Evolutionary conservation across 164 flowering plant genomes (phyloP), one percentile per base, ranked within the genome.

Genomic region (Tetracentron sinense): DNA sequence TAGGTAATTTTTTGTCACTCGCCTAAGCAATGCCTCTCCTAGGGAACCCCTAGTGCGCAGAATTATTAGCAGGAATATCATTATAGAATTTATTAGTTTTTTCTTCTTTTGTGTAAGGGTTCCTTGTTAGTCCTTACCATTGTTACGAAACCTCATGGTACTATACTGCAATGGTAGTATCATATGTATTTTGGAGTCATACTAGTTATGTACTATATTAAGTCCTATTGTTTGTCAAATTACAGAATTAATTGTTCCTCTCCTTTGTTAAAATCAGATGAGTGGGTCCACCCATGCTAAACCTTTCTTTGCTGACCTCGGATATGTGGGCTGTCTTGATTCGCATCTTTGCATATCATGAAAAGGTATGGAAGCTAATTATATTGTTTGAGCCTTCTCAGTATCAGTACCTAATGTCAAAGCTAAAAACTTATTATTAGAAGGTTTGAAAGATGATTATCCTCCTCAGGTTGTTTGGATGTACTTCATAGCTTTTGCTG

Each of bases 321-420:
- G 98, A 92, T 76, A 90, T 92, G 98, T 92, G 98, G 98, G 86
- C 96, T 42, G 96, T 92, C 31, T 29, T 92, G 35, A 92, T 92
- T 73, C 98, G 96, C 64, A 81, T 88, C 21, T 90, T 85, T 76
- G 93, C 91, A 1, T 90, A 92, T 66, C 88, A 83, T 71, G 85
- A 92, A 72, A 86, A 85, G 92, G 96, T 92, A 19, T 56, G 72
- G 42, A n/a, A 26, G 42, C 31, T 28, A 10, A 19, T 38, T 25
- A 30, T 51, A 22, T 26, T 16, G 15, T 64, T 14, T 28, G 28
- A 30, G 14, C 50, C 50, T 17, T 60, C 21, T 48, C 2, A 7
- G 7, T 0, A 16, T 46, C 22, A 47, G 42, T 33, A 10, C 22
- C 20, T 21, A 26, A 26, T 6, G 5, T 15, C 23, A 22, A 52